Evolutionary conservation across 202 grass and related monocot species (phyloP).

Genomic region (Zizania palustris): DNA sequence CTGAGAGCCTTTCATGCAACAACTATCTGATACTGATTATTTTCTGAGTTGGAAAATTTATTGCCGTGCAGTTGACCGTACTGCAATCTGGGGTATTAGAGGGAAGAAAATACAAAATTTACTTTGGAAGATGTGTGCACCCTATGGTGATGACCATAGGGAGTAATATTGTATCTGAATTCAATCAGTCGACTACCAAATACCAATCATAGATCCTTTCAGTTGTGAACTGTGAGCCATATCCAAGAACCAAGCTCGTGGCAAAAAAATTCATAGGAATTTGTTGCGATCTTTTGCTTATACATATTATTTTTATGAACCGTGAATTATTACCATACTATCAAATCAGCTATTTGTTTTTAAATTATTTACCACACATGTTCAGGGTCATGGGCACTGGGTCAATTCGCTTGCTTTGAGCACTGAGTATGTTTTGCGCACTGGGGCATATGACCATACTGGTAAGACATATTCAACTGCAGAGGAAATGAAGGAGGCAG

Average conservation of each 20-base stretch:
- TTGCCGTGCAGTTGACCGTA: background rate
- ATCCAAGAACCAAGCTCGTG: background rate
- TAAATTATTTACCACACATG: slow-evolving; percentile 22
- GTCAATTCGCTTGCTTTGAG: slow-evolving; percentile 95
- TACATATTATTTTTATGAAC: background rate
- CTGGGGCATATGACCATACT: slow-evolving; percentile 91
- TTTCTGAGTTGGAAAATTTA: background rate
- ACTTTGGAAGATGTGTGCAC: background rate
- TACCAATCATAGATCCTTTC: slow-evolving; percentile 27
- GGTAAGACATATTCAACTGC: slow-evolving; percentile 76
- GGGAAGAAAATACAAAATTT: background rate
- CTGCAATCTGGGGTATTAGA: background rate
- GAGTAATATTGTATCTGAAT: background rate
- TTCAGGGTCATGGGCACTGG: slow-evolving; percentile 94
- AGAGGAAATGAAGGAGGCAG: slow-evolving; percentile 88
- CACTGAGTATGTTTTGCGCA: slow-evolving; percentile 91
- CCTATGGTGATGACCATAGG: background rate
- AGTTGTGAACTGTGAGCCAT: slow-evolving; percentile 6
- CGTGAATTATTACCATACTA: slow-evolving; percentile 11
- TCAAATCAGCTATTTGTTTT: slow-evolving; percentile 21
- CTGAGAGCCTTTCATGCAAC: background rate
- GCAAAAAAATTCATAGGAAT: slow-evolving; percentile 16
- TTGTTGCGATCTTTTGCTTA: slow-evolving; percentile 17
- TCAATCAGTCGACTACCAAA: slow-evolving; percentile 13
- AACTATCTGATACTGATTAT: too few relatives aligned